A percentile compares a stretch with the other conserved stretches of the same genome.
These are phyloP conservation scores for Escallonia rubra DNA, from an alignment of 129 eudicot genomes.

Conservation along the genomic window DNA sequence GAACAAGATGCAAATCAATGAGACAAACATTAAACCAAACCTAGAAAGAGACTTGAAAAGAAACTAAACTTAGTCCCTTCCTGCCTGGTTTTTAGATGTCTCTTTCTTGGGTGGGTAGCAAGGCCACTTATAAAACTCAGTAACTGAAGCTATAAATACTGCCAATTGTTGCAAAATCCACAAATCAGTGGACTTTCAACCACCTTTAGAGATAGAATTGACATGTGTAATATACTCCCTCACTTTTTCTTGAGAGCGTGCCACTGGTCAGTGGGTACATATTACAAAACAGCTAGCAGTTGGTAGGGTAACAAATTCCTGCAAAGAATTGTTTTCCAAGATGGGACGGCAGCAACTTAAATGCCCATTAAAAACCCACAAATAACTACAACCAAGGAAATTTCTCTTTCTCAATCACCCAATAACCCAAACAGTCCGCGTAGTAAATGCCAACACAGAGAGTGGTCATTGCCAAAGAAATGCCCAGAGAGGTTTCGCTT, in stretches of 20 bases:
- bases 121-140: slow-evolving; percentile 2
- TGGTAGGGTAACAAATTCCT: background rate
- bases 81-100: slow-evolving; percentile 21
- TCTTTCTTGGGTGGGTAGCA: slow-evolving; percentile 10
- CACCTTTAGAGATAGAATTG: slow-evolving; percentile 6
- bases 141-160: background rate
- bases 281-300: background rate
- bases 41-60: slow-evolving; percentile 8
- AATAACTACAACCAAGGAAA: background rate
- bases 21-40: background rate
- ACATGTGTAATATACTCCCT: slow-evolving; percentile 3
- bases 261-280: slow-evolving; percentile 5
- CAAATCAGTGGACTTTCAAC: slow-evolving; percentile 12
- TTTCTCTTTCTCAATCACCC: background rate
- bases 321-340: slow-evolving; percentile 23
- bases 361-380: slow-evolving; percentile 1
- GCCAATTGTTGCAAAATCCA: slow-evolving; percentile 7
- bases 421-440: background rate
- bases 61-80: slow-evolving; percentile 13
- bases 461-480: background rate
- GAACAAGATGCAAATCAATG: background rate
- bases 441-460: slow-evolving; percentile 2
- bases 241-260: slow-evolving; percentile 5
- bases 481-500: background rate
- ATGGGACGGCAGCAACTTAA: slow-evolving; percentile 11